Evolutionary conservation across 768 basidiomycete genomes (phyloP).

Genomic region (Sporobolomyces pararoseus): DNA sequence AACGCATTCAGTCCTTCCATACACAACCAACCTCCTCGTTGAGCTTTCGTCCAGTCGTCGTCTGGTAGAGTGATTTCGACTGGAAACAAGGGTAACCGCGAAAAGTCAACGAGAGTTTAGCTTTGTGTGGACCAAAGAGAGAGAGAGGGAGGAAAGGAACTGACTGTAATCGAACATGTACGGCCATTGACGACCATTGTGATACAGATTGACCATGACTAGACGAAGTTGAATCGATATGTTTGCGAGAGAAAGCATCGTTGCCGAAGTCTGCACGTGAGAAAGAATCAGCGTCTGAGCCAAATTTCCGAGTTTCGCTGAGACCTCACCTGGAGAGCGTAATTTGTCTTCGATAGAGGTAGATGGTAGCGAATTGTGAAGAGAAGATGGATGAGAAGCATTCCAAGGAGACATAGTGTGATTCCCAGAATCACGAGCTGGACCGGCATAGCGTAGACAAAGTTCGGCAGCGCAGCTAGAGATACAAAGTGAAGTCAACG

Average conservation of each 20-base stretch:
- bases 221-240: constrained; percentile 73
- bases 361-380: constrained; percentile 96
- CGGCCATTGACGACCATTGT: constrained; percentile 59
- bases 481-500: too few relatives aligned
- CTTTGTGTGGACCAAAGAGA: too few relatives aligned
- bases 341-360: constrained; percentile 89
- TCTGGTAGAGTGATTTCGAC: constrained; percentile 37
- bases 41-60: constrained; percentile 59
- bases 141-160: constrained; percentile 66
- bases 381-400: constrained; percentile 83
- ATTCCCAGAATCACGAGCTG: constrained; percentile 84
- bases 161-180: constrained; percentile 94
- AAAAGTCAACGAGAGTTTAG: constrained; percentile 44
- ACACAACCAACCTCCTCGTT: constrained; percentile 73
- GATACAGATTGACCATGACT: constrained; percentile 49
- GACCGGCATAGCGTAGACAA: constrained; percentile 81
- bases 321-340: constrained; percentile 66
- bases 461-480: constrained; percentile 59
- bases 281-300: too few relatives aligned
- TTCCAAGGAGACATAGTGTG: constrained; percentile 73
- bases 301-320: too few relatives aligned
- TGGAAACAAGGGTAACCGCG: background rate
- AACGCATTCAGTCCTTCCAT: constrained; percentile 82
- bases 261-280: constrained; percentile 57
- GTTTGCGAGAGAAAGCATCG: constrained; percentile 71